Base-by-base conservation (phyloP, 1,284 basidiomycete species). In the Hemileia vastatrix region DNA sequence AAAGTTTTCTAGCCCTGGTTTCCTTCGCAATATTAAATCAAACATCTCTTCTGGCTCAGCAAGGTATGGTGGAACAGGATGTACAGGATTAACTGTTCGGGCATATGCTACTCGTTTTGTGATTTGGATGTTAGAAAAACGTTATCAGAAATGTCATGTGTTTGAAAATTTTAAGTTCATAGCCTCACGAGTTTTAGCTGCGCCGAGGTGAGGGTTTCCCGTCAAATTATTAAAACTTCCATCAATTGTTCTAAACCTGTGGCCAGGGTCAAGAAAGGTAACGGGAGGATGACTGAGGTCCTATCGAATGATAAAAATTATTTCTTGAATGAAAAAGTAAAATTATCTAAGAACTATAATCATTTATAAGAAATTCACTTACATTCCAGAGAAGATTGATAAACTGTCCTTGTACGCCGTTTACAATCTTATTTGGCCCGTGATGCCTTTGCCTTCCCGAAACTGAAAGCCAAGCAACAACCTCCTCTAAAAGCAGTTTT, bases 331-430 rank as follows among this genome's bases (percentile, higher is more conserved):
- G 24, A 23, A 24, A 52, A 36, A 40, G 18, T 6, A 24, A 54
- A n/a, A 21, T 40, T 21, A 51, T 6, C 1, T 5, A 47, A 54
- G 18, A 45, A 0, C 24, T 13, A 13, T 27, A 19, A n/a, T n/a
- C n/a, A n/a, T n/a, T n/a, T n/a, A n/a, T n/a, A n/a, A n/a, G n/a
- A n/a, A n/a, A n/a, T n/a, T n/a, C n/a, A 56, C 60, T 63, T 6
- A 56, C 60, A 36, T 55, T 55, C 60, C 60, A 63, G 4, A 63
- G 33, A 33, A 63, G 43, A 44, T 55, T 50, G 21, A 63, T 63
- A n/a, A 63, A 63, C 56, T 56, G 60, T 40, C 54, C 60, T 50
- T 63, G 60, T 4, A 63, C 48, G 33, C 45, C 60, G 32, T 63
- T 63, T 43, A 63, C 60, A 18, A 50, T 43, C 9, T 52, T 43